Evolutionary conservation across 1,284 basidiomycete genomes (phyloP), one percentile per base, ranked within the genome.

Genomic region (Boletus smithii): DNA sequence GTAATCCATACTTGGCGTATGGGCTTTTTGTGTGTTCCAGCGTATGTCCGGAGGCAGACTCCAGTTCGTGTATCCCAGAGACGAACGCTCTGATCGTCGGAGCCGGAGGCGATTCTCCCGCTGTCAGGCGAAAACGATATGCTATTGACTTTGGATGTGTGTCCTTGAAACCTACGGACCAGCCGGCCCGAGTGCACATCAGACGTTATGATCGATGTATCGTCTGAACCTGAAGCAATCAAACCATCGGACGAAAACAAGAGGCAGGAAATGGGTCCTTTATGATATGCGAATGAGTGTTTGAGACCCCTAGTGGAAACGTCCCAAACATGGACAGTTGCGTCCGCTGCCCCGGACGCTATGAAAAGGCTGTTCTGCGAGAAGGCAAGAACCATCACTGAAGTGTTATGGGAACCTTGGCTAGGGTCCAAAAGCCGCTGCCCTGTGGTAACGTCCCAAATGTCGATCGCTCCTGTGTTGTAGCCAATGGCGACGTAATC

Each of bases 361-460:
- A 59, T 14, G 40, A 56, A 42, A 37, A 23, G 10, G 35, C 42
- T 37, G 30, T 48, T 43, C n/a, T 18, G 23, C 31, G 55, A 49
- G 40, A 57, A 58, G n/a, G 37, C 24, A 26, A 57, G 53, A 36
- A 33, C 24, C 4, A 23, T 42, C n/a, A 57, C 54, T 3, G 49
- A 34, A 27, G 33, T 27, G 5, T 20, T 9, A 27, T 56, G 54
- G 8, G 20, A 10, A 40, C n/a, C 33, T 26, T 46, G 36, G 13
- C 32, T 29, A 2, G 24, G 22, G 22, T 40, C 40, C 17, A 57
- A 26, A 33, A 45, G 16, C 17, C 37, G 38, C 23, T 50, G 47
- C 38, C 60, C 60, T 2, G 60, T 58, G 11, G 41, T 20, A 24
- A 55, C 49, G 36, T 60, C 58, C 60, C 60, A 62, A 22, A 63